These are phyloP conservation scores for Euphorbia celastroides DNA, from an alignment of 441 rosid genomes.

Conservation along the genomic window DNA sequence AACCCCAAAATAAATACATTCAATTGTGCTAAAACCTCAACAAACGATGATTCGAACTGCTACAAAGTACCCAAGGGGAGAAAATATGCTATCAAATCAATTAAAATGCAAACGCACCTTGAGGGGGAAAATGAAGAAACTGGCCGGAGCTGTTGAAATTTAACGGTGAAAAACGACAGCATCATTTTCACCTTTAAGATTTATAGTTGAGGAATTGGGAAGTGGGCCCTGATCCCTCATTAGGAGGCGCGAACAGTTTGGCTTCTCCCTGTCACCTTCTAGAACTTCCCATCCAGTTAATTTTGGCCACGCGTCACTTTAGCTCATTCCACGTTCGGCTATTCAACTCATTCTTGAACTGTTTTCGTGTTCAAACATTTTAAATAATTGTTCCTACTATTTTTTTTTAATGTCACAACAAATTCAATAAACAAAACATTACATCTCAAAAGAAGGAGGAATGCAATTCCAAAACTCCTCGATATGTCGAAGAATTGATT, in stretches of 20 bases:
- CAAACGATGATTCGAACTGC: background rate
- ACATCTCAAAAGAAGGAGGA: too few relatives aligned
- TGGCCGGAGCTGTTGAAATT: background rate
- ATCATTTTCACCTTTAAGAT: background rate
- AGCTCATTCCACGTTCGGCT: background rate
- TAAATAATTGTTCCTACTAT: too few relatives aligned
- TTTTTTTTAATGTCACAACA: too few relatives aligned
- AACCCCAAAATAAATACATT: background rate
- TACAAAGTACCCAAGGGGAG: background rate
- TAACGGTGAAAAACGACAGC: background rate
- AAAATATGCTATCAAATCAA: background rate
- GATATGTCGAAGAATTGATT: too few relatives aligned
- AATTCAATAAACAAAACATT: too few relatives aligned
- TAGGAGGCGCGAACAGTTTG: background rate
- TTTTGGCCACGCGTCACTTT: conserved; percentile 32
- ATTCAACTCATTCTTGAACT: background rate
- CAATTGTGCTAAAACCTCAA: background rate
- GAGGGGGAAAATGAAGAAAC: background rate
- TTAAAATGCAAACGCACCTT: background rate
- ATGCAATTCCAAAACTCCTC: too few relatives aligned
- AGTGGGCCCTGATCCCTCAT: background rate
- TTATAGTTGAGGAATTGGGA: conserved; percentile 3
- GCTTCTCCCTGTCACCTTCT: conserved; percentile 32
- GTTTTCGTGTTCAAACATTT: too few relatives aligned
- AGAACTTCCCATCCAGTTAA: conserved; percentile 34